Percentiles rank a stretch among this genome's conserved stretches.
Conservation (phyloP, 148 eudicot genomes). For the Chenopodium quinoa region DNA sequence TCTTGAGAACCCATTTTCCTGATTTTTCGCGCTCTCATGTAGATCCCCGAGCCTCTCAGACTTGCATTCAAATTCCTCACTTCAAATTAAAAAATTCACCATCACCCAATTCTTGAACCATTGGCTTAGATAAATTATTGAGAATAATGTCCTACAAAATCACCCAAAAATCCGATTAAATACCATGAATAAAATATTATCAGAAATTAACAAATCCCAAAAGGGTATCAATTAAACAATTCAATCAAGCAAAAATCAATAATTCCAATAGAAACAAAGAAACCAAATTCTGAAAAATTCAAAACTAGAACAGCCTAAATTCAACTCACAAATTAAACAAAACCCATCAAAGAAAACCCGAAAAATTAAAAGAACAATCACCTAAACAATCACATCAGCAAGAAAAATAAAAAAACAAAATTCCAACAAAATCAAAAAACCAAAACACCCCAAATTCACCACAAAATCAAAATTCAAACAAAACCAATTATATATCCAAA, state of each 20-base stretch:
- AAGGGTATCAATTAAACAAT: background rate
- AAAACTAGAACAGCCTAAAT: background rate
- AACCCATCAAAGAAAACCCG: constrained; percentile 1
- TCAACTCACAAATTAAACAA: constrained; percentile 9
- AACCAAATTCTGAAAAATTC: background rate
- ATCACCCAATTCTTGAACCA: constrained; percentile 25
- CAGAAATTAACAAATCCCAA: background rate
- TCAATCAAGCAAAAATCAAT: background rate
- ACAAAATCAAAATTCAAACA: constrained; percentile 9
- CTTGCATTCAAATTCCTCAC: constrained; percentile 44
- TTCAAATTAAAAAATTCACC: constrained; percentile 25
- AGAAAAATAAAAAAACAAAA: background rate
- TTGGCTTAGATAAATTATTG: constrained; percentile 19
- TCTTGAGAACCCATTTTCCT: constrained; percentile 35
- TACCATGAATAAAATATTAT: background rate
- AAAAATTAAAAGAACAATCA: background rate
- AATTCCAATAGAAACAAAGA: background rate
- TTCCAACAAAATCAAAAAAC: no score
- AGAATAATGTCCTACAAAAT: background rate
- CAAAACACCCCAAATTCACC: background rate
- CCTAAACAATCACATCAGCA: background rate
- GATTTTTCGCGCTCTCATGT: background rate
- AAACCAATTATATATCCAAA: constrained; percentile 2
- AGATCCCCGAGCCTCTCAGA: constrained; percentile 69
- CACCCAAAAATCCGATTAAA: background rate